Conservation (phyloP, 805 yeast genomes). For the Pichia nakasei region DNA sequence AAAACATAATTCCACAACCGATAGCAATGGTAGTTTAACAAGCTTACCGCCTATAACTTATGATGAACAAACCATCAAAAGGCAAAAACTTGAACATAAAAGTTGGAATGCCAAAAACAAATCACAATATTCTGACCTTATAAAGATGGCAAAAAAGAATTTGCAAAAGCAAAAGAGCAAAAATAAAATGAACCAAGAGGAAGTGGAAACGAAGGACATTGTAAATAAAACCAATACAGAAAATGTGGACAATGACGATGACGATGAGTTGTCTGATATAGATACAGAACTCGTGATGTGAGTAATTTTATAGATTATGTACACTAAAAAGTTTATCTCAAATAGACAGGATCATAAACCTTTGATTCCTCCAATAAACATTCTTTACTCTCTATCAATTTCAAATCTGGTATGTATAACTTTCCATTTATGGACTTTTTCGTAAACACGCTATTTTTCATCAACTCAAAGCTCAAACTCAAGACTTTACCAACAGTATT, state of each 20-base stretch:
- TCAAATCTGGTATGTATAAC: constrained; percentile 34
- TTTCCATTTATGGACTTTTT: constrained; percentile 11
- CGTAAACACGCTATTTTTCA: background rate
- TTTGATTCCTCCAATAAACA: constrained; percentile 12
- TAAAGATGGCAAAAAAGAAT: constrained; percentile 17
- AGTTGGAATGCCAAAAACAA: constrained; percentile 20
- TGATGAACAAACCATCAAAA: constrained; percentile 27
- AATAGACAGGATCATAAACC: background rate
- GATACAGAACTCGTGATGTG: too few species aligned
- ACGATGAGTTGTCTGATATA: too few species aligned
- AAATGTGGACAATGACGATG: background rate
- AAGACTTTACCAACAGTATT: constrained; percentile 35
- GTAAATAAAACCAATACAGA: background rate
- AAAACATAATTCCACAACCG: constrained; percentile 5
- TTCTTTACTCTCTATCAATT: constrained; percentile 34
- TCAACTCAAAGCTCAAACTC: constrained; percentile 28
- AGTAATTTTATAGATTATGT: background rate
- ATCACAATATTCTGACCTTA: constrained; percentile 18
- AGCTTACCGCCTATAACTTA: constrained; percentile 4
- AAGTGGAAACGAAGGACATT: background rate
- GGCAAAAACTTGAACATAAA: constrained; percentile 17
- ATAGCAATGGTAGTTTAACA: background rate
- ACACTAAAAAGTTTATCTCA: background rate
- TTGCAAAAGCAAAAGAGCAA: constrained; percentile 1
- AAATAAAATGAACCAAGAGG: background rate